Conservation (phyloP, 805 yeast species). For the Nakazawaea populi region DNA sequence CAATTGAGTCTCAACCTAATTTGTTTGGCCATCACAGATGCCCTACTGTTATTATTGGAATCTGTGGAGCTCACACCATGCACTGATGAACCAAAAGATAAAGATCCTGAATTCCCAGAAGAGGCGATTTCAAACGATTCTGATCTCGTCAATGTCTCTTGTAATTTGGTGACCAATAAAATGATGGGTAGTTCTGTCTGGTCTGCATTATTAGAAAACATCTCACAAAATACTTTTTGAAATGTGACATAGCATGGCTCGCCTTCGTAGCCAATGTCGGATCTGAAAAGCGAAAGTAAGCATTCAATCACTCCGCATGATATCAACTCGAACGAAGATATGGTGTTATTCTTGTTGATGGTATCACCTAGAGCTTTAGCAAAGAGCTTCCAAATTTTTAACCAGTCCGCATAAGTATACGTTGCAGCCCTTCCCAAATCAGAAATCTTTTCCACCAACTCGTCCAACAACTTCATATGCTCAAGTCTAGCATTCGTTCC, state of each 20-base stretch:
- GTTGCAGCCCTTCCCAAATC: conserved; percentile 14
- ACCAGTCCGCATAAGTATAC: conserved; percentile 26
- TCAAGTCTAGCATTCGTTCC: conserved; percentile 18
- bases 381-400: conserved; percentile 31
- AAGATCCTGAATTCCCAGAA: conserved; percentile 28
- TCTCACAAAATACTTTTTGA: conserved; percentile 31
- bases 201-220: conserved; percentile 23
- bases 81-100: conserved; percentile 22
- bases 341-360: conserved; percentile 11
- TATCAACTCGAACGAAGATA: conserved; percentile 73
- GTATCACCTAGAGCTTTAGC: conserved; percentile 26
- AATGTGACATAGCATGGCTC: conserved; percentile 40
- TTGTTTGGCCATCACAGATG: conserved; percentile 67
- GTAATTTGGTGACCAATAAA: conserved; percentile 51
- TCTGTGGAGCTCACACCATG: conserved; percentile 10
- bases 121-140: conserved; percentile 66
- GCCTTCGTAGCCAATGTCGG: conserved; percentile 20
- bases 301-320: conserved; percentile 57
- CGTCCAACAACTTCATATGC: conserved; percentile 23
- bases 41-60: conserved; percentile 22
- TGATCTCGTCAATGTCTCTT: conserved; percentile 65
- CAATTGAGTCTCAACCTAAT: conserved; percentile 49
- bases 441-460: conserved; percentile 18
- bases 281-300: conserved; percentile 30
- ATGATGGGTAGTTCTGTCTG: conserved; percentile 28